A percentile compares a stretch with the other conserved stretches of the same genome.
phyloP scores from a whole-genome alignment of 768 basidiomycete genomes.

The Suillus paluster region DNA sequence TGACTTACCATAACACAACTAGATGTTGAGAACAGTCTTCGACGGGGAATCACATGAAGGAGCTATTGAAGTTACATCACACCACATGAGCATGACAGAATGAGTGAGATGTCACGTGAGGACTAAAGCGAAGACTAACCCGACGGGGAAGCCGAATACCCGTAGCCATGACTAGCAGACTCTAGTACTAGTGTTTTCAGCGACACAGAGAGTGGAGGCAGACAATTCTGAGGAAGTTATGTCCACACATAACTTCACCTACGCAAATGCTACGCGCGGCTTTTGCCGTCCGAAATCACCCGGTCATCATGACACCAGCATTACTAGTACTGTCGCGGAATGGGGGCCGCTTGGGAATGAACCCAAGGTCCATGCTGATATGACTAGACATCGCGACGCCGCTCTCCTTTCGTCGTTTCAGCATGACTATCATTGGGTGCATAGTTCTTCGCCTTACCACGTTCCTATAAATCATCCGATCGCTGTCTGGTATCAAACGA shows the following conservation, averaged over 20 bases:
- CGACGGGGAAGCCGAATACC: constrained; percentile 14
- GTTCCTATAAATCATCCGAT: neutral
- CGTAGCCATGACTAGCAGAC: constrained; percentile 11
- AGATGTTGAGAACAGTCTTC: constrained; percentile 34
- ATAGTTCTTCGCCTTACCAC: neutral
- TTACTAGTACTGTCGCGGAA: neutral
- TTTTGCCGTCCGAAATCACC: constrained; percentile 16
- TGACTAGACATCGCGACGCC: neutral
- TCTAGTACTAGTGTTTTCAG: neutral
- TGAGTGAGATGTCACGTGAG: constrained; percentile 26
- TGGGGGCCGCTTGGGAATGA: neutral
- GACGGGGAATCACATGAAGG: constrained; percentile 10
- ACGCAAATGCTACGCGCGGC: constrained; percentile 8
- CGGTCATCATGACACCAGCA: no score
- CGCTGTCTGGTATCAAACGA: neutral
- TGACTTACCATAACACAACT: constrained; percentile 40
- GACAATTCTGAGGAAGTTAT: neutral
- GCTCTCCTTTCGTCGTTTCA: neutral
- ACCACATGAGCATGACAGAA: neutral
- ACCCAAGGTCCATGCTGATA: neutral
- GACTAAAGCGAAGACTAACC: constrained; percentile 12
- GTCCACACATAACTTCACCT: neutral
- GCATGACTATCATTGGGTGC: neutral
- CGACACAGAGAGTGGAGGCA: neutral
- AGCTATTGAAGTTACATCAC: neutral